Base-by-base conservation (phyloP, 768 basidiomycete genomes). In the Collybia mongolica region DNA sequence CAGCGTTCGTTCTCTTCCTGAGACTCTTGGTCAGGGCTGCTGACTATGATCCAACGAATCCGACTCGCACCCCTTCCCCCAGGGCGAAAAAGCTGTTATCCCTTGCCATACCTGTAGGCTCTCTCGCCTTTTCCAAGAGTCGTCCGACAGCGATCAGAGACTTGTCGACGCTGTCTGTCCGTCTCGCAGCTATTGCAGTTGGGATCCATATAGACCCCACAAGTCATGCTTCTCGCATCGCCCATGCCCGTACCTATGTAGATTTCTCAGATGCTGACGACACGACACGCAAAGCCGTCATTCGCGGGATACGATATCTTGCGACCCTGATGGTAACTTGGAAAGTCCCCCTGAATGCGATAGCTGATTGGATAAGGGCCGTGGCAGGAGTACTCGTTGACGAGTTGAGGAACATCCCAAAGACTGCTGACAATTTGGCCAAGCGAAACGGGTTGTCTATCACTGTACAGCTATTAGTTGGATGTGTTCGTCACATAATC, bases 121-220 rank as follows among this genome's bases (percentile, higher is more conserved):
- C 84, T 2, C 76, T 92, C 6, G 74, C 82, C 1, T 89, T 88
- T 69, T 78, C 77, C 2, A 78, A 81, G 37, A 64, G 65, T 1
- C 68, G 62, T 2, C 80, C 79, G 4, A 83, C 85, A 0, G 69
- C 73, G 0, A 53, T 63, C 2, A 71, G 76, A 28, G 81, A 88
- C 32, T 72, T 89, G 2, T 87, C 90, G 0, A 84, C 84, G 77
- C 73, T 96, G 28, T 82, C 86, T 66, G 97, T 97, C 65, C 83
- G 93, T 7, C 83, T 90, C 58, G 82, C 80, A 43, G 84, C 88
- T 9, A 72, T 88, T 55, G 81, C 86, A 5, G 72, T 90, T 22
- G 84, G 83, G 3, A 75, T 89, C 38, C 78, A 84, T 56, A 77
- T 97, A 39, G 82, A 87, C 40, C 61, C 71, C 1, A 56, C 71